phyloP scores from a whole-genome alignment of 768 basidiomycete genomes.

The Termitomyces sp. region DNA sequence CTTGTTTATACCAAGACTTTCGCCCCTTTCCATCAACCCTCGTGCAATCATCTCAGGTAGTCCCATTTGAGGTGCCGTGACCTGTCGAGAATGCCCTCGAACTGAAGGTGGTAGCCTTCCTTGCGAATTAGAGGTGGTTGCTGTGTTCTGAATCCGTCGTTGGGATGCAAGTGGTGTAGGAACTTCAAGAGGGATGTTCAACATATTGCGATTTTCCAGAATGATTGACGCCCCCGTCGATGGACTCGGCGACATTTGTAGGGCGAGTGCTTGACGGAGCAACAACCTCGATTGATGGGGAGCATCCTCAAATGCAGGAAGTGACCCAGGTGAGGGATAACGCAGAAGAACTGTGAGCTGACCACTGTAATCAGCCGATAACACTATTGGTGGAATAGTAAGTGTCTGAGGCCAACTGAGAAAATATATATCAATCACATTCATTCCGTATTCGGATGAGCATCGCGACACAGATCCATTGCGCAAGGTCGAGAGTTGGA shows the following conservation, averaged over 20 bases:
- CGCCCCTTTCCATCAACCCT: conserved; percentile 70
- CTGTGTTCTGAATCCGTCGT: conserved; percentile 29
- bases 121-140: conserved; percentile 15
- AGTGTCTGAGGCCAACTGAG: conserved; percentile 9
- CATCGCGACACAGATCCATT: conserved; percentile 93
- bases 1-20: conserved; percentile 81
- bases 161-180: conserved; percentile 40
- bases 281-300: conserved; percentile 66
- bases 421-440: conserved; percentile 37
- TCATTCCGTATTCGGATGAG: conserved; percentile 89
- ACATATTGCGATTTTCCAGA: conserved; percentile 76
- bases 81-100: conserved; percentile 34
- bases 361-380: conserved; percentile 81
- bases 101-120: conserved; percentile 6
- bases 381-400: conserved; percentile 46
- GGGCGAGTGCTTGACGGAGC: conserved; percentile 76
- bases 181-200: conserved; percentile 70
- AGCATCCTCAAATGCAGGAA: conserved; percentile 29
- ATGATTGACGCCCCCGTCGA: conserved; percentile 75
- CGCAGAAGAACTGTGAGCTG: conserved; percentile 83
- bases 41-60: conserved; percentile 71
- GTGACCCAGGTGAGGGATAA: conserved; percentile 62
- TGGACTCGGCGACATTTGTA: conserved; percentile 73
- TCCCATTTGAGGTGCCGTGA: conserved; percentile 42
- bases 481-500: conserved; percentile 69